Percentiles rank a stretch among this genome's conserved stretches.
These are phyloP conservation scores for Aspergillus aculeatinus DNA, from an alignment of 2,329 filamentous ascomycete genomes.

Conservation along the genomic window DNA sequence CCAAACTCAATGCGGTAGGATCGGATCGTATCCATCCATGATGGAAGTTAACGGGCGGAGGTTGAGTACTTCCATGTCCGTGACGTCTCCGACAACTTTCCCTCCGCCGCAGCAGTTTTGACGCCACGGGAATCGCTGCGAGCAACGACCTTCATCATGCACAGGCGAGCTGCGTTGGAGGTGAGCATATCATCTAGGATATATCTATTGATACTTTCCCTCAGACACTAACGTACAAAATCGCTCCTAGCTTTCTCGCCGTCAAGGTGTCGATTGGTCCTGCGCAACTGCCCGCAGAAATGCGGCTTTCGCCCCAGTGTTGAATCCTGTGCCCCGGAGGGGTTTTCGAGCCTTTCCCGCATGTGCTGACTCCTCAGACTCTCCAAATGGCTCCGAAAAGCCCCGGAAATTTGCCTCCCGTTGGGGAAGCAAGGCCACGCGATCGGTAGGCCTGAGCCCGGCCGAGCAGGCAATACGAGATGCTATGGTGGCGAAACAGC, in stretches of 20 bases:
- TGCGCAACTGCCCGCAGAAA: slow-evolving; percentile 32
- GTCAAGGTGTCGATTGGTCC: slow-evolving; percentile 41
- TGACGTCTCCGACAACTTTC: slow-evolving; percentile 1
- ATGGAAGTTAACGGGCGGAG: neutral
- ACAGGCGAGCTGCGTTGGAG: slow-evolving; percentile 34
- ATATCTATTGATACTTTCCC: neutral
- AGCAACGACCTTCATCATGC: slow-evolving; percentile 30
- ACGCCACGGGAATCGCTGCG: slow-evolving; percentile 15
- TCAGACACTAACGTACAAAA: neutral
- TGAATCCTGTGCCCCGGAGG: slow-evolving; percentile 28
- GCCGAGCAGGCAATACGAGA: slow-evolving; percentile 35
- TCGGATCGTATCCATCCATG: no score
- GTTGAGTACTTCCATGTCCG: neutral
- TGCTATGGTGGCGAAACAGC: slow-evolving; percentile 22
- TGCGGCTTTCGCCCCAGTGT: slow-evolving; percentile 19
- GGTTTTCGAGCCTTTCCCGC: slow-evolving; percentile 35
- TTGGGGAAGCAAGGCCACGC: slow-evolving; percentile 18
- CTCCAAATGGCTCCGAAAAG: slow-evolving; percentile 21
- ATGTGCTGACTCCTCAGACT: slow-evolving; percentile 29
- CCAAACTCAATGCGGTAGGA: neutral
- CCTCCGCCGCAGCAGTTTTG: slow-evolving; percentile 14
- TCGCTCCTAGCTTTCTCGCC: slow-evolving; percentile 35
- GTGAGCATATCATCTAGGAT: slow-evolving; percentile 18
- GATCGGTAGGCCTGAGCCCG: slow-evolving; percentile 28
- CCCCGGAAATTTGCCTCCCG: slow-evolving; percentile 32